phyloP scores from a whole-genome alignment of 257 asterid species.

The Primulina tabacum region DNA sequence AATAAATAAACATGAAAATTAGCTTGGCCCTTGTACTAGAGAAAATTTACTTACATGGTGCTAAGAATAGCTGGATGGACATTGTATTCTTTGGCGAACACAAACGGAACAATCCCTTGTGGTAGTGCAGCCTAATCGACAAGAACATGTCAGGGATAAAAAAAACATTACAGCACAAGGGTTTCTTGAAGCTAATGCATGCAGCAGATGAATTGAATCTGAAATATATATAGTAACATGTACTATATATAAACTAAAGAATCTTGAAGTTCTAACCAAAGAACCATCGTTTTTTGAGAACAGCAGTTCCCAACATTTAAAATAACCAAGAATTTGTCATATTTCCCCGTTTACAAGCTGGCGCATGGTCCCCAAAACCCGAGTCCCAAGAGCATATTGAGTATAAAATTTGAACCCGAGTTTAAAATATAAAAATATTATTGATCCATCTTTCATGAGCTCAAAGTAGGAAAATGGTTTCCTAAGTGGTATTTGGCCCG shows the following conservation, averaged over 20 bases:
- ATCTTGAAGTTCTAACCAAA: neutral
- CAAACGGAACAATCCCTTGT: constrained; percentile 97
- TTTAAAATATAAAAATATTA: too few relatives aligned
- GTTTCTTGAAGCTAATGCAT: neutral
- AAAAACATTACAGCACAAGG: constrained; percentile 6
- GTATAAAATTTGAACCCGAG: neutral
- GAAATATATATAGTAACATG: neutral
- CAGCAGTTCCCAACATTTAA: neutral
- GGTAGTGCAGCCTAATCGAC: constrained; percentile 85
- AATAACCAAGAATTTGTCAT: neutral
- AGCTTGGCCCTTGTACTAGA: neutral
- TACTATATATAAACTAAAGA: neutral
- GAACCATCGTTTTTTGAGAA: neutral
- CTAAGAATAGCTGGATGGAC: constrained; percentile 93
- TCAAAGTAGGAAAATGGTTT: too few relatives aligned
- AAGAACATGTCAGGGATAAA: constrained; percentile 20
- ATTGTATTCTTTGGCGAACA: constrained; percentile 91
- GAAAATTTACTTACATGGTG: constrained; percentile 58
- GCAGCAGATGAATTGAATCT: neutral
- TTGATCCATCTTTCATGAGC: too few relatives aligned
- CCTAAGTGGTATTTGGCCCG: too few relatives aligned
- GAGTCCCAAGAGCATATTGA: neutral
- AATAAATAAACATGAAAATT: neutral
- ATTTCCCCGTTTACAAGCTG: neutral
- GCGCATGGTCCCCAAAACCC: neutral